Base-by-base conservation (phyloP, 225 moss, liverwort and hornwort genomes). In the Physcomitrium patens region DNA sequence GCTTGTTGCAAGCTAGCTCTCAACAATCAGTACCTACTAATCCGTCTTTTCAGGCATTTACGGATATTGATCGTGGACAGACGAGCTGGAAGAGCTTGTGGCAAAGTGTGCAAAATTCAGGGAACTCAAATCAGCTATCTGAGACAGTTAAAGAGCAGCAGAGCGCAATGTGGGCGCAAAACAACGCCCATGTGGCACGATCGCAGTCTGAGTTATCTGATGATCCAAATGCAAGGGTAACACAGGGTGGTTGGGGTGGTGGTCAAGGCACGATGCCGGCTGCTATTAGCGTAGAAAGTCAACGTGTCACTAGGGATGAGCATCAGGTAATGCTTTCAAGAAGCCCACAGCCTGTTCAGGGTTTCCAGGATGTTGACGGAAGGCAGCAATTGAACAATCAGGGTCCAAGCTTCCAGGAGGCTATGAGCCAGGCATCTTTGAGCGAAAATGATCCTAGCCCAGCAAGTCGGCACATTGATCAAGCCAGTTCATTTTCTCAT, bases 71-170 rank as follows among this genome's bases (percentile, higher is more conserved):
- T 63, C 88, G 88, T 27, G 57, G 78, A 18, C 87, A 84, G 66
- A 79, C 86, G 17, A 90, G 87, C 76, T 96, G 95, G 95, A 91
- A 89, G 74, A 93, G 80, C 79, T 83, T 96, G 71, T 96, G 95
- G 93, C 95, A 90, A 79, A 86, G 85, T 71, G 78, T 93, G 71
- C 74, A 77, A 61, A 76, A 84, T 20, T 65, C 84, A 53, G 93
- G 84, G 59, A 91, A 75, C 37, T 72, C 93, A 8, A 82, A 85
- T 63, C 93, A 93, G 69, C 69, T 90, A 48, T 80, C 84, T 55
- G 90, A 90, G 69, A 54, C 89, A 43, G 93, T 90, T 43, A 86
- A 87, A 67, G 84, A 83, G 79, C 90, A 83, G 67, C 91, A 86
- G 69, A 86, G 43, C 51, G 43, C 81, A 49, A 54, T 88, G 52